Evolutionary conservation across 23 red algal genomes (phyloP).

Genomic region (Pyropia yezoensis): DNA sequence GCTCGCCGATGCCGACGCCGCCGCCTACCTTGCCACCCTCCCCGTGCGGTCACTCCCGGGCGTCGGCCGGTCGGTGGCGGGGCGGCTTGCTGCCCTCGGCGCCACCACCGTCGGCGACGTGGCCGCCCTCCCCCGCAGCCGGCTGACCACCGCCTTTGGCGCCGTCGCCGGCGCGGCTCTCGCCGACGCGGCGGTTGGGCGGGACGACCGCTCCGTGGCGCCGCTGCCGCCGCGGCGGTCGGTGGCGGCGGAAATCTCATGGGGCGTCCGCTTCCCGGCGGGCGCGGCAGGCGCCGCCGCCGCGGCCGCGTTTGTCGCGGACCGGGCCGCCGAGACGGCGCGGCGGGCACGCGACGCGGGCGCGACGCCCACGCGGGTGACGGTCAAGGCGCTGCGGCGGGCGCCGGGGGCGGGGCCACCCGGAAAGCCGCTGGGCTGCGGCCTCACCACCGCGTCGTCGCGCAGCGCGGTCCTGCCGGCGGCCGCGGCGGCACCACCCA

Average conservation of each 20-base stretch:
- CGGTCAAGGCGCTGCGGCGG: slow-evolving; percentile 52
- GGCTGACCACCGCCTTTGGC: slow-evolving; percentile 57
- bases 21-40: slow-evolving; percentile 44
- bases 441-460: slow-evolving; percentile 10
- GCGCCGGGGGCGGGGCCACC: slow-evolving; percentile 49
- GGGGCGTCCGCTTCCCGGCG: slow-evolving; percentile 83
- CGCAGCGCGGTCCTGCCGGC: not conserved
- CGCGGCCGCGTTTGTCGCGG: slow-evolving; percentile 58
- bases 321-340: slow-evolving; percentile 60
- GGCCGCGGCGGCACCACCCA: not conserved
- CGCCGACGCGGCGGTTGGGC: slow-evolving; percentile 37
- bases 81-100: slow-evolving; percentile 30
- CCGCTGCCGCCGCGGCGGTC: slow-evolving; percentile 75
- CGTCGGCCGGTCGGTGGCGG: slow-evolving; percentile 63
- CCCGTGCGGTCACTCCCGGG: slow-evolving; percentile 65
- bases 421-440: slow-evolving; percentile 43
- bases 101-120: slow-evolving; percentile 33
- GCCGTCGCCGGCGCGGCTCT: slow-evolving; percentile 34
- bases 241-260: slow-evolving; percentile 76
- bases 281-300: slow-evolving; percentile 35
- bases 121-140: slow-evolving; percentile 9
- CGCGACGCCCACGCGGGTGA: slow-evolving; percentile 35
- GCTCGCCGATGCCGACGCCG: slow-evolving; percentile 38
- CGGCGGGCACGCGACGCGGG: slow-evolving; percentile 41
- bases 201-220: slow-evolving; percentile 50